These are phyloP conservation scores for Pseudozyma flocculosa DNA, from an alignment of 1,284 basidiomycete species.

Conservation along the genomic window DNA sequence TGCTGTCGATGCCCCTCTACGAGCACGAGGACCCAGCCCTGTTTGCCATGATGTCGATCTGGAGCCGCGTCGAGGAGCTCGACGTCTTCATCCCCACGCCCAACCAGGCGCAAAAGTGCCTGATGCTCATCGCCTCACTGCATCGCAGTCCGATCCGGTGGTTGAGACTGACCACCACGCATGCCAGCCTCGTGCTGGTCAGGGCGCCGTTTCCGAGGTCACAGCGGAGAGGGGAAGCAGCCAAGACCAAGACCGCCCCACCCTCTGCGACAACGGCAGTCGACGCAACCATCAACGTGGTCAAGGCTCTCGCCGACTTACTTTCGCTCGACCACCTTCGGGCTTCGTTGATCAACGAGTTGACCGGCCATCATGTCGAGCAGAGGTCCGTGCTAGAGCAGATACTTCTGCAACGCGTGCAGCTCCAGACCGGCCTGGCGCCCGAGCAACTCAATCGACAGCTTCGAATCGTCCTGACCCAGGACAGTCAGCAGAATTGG, in stretches of 20 bases:
- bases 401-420: background rate
- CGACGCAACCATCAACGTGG: conserved; percentile 4
- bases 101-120: conserved; percentile 30
- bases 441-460: conserved; percentile 4
- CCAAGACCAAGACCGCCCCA: background rate
- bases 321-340: conserved; percentile 4
- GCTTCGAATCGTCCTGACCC: conserved; percentile 32
- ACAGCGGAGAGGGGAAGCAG: conserved; percentile 15
- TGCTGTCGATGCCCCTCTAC: conserved; percentile 48
- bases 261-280: conserved; percentile 8
- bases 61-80: conserved; percentile 49
- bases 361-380: background rate
- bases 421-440: background rate
- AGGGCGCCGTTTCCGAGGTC: conserved; percentile 33
- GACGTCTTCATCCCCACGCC: conserved; percentile 46
- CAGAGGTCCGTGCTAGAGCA: background rate
- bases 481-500: conserved; percentile 43
- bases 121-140: conserved; percentile 37
- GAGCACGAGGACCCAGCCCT: conserved; percentile 49
- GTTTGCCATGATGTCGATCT: conserved; percentile 46
- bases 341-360: background rate
- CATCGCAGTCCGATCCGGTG: conserved; percentile 34
- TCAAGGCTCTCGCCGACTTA: too few species aligned
- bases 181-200: conserved; percentile 44
- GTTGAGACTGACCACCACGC: conserved; percentile 44